These are phyloP conservation scores for Boletus pseudo-olivaceus DNA, from an alignment of 768 basidiomycete species.

Conservation along the genomic window DNA sequence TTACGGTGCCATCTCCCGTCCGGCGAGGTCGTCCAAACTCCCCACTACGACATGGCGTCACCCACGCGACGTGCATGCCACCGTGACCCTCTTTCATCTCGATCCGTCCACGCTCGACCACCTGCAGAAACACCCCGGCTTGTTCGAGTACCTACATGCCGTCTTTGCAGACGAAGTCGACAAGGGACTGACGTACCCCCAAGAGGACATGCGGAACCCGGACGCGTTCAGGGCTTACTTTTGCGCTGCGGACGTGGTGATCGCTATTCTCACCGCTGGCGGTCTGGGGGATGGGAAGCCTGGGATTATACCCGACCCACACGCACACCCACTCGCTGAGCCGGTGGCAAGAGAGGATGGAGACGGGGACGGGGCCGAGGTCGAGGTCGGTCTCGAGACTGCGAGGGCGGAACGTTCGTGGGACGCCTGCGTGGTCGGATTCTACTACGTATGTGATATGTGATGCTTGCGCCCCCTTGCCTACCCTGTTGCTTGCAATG, in stretches of 20 bases:
- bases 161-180: constrained; percentile 75
- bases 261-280: constrained; percentile 46
- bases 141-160: constrained; percentile 56
- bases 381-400: constrained; percentile 36
- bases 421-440: constrained; percentile 71
- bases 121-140: constrained; percentile 35
- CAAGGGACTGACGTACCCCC: constrained; percentile 80
- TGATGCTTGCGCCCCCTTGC: not conserved
- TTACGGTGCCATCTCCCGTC: constrained; percentile 58
- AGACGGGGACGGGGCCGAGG: not conserved
- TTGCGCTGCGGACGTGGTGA: constrained; percentile 71
- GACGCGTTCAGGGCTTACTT: constrained; percentile 70
- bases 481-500: not conserved
- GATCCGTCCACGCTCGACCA: constrained; percentile 24
- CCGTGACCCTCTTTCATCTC: constrained; percentile 37
- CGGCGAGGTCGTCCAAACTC: constrained; percentile 27
- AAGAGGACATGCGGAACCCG: constrained; percentile 57
- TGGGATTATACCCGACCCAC: not conserved
- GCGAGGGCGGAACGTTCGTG: constrained; percentile 53
- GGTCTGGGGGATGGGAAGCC: not conserved
- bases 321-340: not conserved
- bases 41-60: constrained; percentile 48
- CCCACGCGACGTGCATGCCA: constrained; percentile 20
- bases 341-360: not conserved
- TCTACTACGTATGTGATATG: constrained; percentile 61